These are phyloP conservation scores for Leccinum arenicola DNA, from an alignment of 768 basidiomycete species.

Conservation along the genomic window DNA sequence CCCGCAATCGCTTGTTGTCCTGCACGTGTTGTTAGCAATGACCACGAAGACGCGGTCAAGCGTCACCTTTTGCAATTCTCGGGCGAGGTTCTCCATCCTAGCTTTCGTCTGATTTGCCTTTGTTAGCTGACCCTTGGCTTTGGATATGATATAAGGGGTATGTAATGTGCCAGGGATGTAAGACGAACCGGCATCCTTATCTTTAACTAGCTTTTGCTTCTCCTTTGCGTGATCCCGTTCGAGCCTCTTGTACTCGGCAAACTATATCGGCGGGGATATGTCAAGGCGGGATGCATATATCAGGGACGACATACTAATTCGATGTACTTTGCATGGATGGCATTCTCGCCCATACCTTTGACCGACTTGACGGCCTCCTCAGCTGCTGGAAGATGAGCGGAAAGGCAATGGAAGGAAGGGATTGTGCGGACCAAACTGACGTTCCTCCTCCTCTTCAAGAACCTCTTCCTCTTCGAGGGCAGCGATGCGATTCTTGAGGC, in stretches of 20 bases:
- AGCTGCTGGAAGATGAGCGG: constrained; percentile 42
- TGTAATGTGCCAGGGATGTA: constrained; percentile 1
- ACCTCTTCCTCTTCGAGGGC: constrained; percentile 87
- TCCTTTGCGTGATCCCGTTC: constrained; percentile 90
- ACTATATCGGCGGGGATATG: constrained; percentile 45
- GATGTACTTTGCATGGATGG: constrained; percentile 82
- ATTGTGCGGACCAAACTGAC: constrained; percentile 58
- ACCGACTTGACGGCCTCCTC: constrained; percentile 88
- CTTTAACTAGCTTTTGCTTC: constrained; percentile 86
- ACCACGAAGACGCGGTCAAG: constrained; percentile 6
- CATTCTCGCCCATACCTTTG: constrained; percentile 78
- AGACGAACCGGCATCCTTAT: constrained; percentile 79
- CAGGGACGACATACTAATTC: constrained; percentile 62
- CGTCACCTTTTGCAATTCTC: constrained; percentile 82
- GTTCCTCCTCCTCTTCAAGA: constrained; percentile 84
- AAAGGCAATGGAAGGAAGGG: background rate
- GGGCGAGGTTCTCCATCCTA: constrained; percentile 86
- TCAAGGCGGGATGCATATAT: constrained; percentile 18
- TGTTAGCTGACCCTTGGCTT: constrained; percentile 81
- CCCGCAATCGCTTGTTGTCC: constrained; percentile 89
- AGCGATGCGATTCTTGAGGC: constrained; percentile 83
- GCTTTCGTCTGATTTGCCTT: constrained; percentile 87
- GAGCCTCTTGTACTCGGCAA: constrained; percentile 82
- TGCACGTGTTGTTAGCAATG: constrained; percentile 31
- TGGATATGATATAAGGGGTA: constrained; percentile 15